Evolutionary conservation across 2,329 filamentous ascomycete genomes (phyloP), one percentile per base, ranked within the genome.

Genomic region (Neoascochyta sp.): DNA sequence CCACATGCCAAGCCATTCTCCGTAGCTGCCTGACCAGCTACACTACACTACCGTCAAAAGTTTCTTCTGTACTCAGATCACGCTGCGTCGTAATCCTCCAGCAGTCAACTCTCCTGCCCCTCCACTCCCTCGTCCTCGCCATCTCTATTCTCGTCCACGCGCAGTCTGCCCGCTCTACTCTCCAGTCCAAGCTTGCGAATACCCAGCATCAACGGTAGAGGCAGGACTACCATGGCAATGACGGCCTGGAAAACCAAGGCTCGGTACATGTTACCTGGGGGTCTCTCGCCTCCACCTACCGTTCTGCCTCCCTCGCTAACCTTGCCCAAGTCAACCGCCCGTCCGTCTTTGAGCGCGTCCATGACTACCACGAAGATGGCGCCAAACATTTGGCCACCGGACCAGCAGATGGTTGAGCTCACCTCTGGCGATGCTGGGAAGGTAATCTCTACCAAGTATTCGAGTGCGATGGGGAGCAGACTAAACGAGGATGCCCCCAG

Each of bases 351-450:
- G 40, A 96, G 69, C 11, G 82, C 85, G 57, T 88, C 82, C 66
- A 86, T 84, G 34, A 90, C 65, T 16, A 98, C 67, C 50, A 95
- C 84, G 54, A 95, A 95, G 16, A 89, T 65, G 2, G 79, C 89
- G 9, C 92, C 92, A 1, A 93, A 65, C 6, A 95, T 64, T 67
- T 96, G 90, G 0, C 92, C 90, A 5, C 83, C 83, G 1, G 78
- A 76, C 92, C 92, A 96, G 52, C 83, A 85, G 13, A 93, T 70
- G 16, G 85, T 87, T 40, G 79, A 85, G 1, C 85, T 86, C 24
- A 95, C 76, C 64, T 94, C 90, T 0, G 92, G 89, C 22, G 80
- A 82, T 15, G 93, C 78, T 0, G 92, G 92, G 53, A 92, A 86
- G 4, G 84, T 88, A 36, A 95, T 75, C 60, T 96, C 87, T 29